Percentiles rank a stretch among this genome's conserved stretches.
Evolutionary conservation across 2,329 filamentous ascomycete genomes (phyloP).

Genomic region (Cytospora piceicola): DNA sequence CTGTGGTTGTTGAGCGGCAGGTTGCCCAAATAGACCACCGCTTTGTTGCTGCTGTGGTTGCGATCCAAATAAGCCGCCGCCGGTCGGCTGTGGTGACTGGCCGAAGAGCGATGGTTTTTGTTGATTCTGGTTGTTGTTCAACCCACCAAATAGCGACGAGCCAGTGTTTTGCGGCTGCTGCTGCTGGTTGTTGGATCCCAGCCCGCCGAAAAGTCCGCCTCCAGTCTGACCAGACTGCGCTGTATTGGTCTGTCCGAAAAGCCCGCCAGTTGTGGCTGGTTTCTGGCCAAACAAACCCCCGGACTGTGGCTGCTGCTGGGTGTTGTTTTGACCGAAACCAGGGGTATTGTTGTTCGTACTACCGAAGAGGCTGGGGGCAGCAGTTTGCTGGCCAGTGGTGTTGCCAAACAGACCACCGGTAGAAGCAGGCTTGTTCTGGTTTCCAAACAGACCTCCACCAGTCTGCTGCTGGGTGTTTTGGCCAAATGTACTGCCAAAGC

Average conservation of each 20-base stretch:
- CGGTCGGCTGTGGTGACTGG: conserved; percentile 46
- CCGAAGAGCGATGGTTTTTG: conserved; percentile 62
- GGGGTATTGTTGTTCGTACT: conserved; percentile 38
- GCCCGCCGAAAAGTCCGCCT: conserved; percentile 56
- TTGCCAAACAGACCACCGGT: conserved; percentile 40
- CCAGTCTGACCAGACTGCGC: conserved; percentile 44
- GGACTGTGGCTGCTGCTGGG: conserved; percentile 34
- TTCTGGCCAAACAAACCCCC: conserved; percentile 50
- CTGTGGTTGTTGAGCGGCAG: conserved; percentile 53
- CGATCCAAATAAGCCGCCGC: conserved; percentile 59
- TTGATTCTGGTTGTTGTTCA: conserved; percentile 51
- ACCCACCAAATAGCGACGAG: conserved; percentile 51
- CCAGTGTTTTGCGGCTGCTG: conserved; percentile 45
- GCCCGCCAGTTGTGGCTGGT: conserved; percentile 47
- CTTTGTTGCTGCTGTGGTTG: conserved; percentile 50
- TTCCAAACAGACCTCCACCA: conserved; percentile 30
- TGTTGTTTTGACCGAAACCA: conserved; percentile 32
- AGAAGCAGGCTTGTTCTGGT: conserved; percentile 25
- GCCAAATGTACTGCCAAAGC: conserved; percentile 45
- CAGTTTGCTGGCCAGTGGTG: conserved; percentile 38
- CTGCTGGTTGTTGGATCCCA: conserved; percentile 39
- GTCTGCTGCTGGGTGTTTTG: conserved; percentile 45
- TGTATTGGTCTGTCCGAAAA: conserved; percentile 53
- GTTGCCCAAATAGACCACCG: conserved; percentile 51
- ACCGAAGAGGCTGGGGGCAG: conserved; percentile 47